These are phyloP conservation scores for Dacryopinax primogenitus DNA, from an alignment of 768 basidiomycete species.

Conservation along the genomic window DNA sequence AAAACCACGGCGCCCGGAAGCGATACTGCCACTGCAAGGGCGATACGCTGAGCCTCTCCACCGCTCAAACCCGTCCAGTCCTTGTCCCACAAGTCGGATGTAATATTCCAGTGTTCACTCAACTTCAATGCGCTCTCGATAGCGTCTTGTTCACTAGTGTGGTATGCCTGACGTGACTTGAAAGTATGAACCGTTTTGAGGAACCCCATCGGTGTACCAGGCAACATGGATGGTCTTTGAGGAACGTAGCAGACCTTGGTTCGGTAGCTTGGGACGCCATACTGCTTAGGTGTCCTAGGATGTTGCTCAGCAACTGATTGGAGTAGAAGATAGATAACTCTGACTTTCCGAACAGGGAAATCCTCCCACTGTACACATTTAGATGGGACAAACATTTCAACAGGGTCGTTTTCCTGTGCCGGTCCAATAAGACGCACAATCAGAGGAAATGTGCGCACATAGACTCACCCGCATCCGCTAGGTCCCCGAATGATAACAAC, in stretches of 20 bases:
- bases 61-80: constrained; percentile 72
- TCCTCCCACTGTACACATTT: constrained; percentile 51
- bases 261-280: constrained; percentile 53
- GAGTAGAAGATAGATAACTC: constrained; percentile 17
- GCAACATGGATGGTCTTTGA: constrained; percentile 74
- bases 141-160: constrained; percentile 14
- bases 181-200: constrained; percentile 45
- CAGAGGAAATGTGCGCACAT: not conserved
- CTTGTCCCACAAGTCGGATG: constrained; percentile 58
- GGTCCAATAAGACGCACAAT: not conserved
- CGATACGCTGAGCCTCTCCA: constrained; percentile 76
- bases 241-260: constrained; percentile 76
- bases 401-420: constrained; percentile 40
- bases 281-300: constrained; percentile 20
- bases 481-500: constrained; percentile 65
- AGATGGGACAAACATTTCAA: constrained; percentile 77
- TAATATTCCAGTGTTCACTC: constrained; percentile 48
- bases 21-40: constrained; percentile 60
- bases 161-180: constrained; percentile 30
- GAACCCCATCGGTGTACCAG: constrained; percentile 67
- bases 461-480: constrained; percentile 56
- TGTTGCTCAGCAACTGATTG: not conserved
- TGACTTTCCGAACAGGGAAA: constrained; percentile 56
- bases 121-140: constrained; percentile 36
- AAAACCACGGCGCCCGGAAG: constrained; percentile 65